phyloP scores from a whole-genome alignment of 2,329 filamentous ascomycete species.

The Fusarium globosum region DNA sequence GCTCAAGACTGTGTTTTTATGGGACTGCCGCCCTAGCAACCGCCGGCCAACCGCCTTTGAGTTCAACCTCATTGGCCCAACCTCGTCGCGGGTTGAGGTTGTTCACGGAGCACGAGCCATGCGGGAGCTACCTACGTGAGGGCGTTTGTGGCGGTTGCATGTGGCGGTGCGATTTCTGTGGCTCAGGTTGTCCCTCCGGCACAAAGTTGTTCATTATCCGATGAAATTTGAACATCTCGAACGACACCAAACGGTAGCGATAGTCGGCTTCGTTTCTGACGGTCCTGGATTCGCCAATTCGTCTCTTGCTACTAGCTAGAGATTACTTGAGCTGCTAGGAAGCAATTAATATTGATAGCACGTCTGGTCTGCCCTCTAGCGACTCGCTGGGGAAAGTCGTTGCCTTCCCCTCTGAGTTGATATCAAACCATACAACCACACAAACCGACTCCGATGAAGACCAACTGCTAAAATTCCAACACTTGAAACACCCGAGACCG shows the following conservation, averaged over 20 bases:
- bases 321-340: conserved; percentile 15
- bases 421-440: conserved; percentile 19
- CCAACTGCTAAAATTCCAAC: background rate
- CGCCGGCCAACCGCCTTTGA: conserved; percentile 61
- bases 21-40: conserved; percentile 51
- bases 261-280: conserved; percentile 31
- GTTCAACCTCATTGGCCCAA: conserved; percentile 55
- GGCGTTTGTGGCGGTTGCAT: conserved; percentile 1
- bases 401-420: conserved; percentile 27
- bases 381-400: conserved; percentile 20
- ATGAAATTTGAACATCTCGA: conserved; percentile 44
- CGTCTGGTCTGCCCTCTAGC: conserved; percentile 1
- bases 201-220: conserved; percentile 44
- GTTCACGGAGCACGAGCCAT: conserved; percentile 34
- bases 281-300: conserved; percentile 18
- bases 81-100: conserved; percentile 31
- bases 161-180: conserved; percentile 37
- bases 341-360: conserved; percentile 18
- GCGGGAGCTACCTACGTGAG: conserved; percentile 22
- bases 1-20: conserved; percentile 21
- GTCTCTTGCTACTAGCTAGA: conserved; percentile 6
- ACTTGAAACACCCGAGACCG: background rate
- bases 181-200: conserved; percentile 26
- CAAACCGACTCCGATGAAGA: conserved; percentile 31
- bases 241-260: conserved; percentile 31